Percentiles rank a stretch among this genome's conserved stretches.
These are phyloP conservation scores for Aspergillus nanangensis DNA, from an alignment of 495 filamentous ascomycete genomes.

Conservation along the genomic window DNA sequence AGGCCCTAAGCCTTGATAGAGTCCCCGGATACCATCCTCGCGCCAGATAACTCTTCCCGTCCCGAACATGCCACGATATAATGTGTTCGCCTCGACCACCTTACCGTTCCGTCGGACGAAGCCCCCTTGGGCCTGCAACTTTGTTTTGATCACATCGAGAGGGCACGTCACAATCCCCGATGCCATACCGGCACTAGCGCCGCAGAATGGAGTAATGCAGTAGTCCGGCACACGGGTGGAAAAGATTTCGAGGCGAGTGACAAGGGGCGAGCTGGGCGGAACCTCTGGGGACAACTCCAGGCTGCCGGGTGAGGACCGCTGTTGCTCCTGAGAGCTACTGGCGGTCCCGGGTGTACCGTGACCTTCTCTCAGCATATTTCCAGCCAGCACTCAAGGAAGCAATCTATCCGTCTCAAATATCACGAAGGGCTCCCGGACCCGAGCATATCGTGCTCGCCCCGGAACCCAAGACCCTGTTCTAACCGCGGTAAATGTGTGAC, in stretches of 20 bases:
- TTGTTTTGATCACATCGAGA: conserved; percentile 98
- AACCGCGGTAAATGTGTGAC: conserved; percentile 9
- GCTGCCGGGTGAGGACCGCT: conserved; percentile 9
- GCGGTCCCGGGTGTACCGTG: conserved; percentile 27
- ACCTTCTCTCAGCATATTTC: conserved; percentile 36
- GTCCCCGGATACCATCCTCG: conserved; percentile 82
- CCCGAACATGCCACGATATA: conserved; percentile 83
- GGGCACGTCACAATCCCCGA: conserved; percentile 95
- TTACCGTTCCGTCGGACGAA: conserved; percentile 50
- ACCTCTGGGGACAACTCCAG: conserved; percentile 15
- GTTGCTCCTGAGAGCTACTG: conserved; percentile 23
- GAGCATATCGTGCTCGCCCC: conserved; percentile 47
- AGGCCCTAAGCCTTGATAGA: conserved; percentile 91
- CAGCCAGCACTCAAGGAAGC: conserved; percentile 35
- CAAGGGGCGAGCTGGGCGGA: conserved; percentile 25
- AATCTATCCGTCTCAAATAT: conserved; percentile 36
- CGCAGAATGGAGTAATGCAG: conserved; percentile 64
- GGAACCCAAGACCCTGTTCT: conserved; percentile 32
- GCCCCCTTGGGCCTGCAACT: conserved; percentile 91
- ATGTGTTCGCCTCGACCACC: conserved; percentile 39
- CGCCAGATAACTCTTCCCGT: conserved; percentile 79
- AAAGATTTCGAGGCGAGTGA: conserved; percentile 53
- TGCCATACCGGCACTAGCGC: conserved; percentile 82
- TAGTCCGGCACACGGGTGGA: conserved; percentile 46
- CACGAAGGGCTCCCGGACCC: conserved; percentile 42